phyloP scores from a whole-genome alignment of 2,329 filamentous ascomycete species.

The Phoma sp. region DNA sequence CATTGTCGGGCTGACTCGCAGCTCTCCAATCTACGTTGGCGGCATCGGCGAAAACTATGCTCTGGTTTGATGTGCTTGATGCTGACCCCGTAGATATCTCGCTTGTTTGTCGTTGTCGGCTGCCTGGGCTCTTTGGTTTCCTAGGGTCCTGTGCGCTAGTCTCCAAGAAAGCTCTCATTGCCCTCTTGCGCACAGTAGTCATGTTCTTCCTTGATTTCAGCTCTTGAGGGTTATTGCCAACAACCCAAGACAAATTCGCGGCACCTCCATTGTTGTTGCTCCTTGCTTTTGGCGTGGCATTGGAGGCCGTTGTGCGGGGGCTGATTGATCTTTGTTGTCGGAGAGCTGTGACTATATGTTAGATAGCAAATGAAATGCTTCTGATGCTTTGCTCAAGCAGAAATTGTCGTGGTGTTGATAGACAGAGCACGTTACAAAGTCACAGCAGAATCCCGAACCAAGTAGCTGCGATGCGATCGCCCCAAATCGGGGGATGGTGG shows the following conservation, averaged over 20 bases:
- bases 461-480: neutral
- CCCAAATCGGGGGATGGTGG: neutral
- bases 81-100: conserved; percentile 27
- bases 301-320: conserved; percentile 19
- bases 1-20: neutral
- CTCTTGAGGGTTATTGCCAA: conserved; percentile 36
- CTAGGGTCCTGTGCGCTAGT: conserved; percentile 26
- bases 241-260: conserved; percentile 40
- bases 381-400: neutral
- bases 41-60: neutral
- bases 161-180: conserved; percentile 43
- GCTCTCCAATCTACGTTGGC: neutral
- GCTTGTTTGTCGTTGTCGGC: conserved; percentile 17
- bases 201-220: conserved; percentile 42
- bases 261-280: conserved; percentile 5
- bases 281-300: neutral
- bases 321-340: conserved; percentile 17
- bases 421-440: neutral
- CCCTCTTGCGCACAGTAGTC: conserved; percentile 43
- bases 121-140: neutral
- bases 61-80: conserved; percentile 10
- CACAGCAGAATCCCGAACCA: neutral
- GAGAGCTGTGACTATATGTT: neutral
- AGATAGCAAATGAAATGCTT: neutral
- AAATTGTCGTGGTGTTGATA: neutral